Evolutionary conservation across 768 basidiomycete genomes (phyloP).

Genomic region (Butyriboletus loyo): DNA sequence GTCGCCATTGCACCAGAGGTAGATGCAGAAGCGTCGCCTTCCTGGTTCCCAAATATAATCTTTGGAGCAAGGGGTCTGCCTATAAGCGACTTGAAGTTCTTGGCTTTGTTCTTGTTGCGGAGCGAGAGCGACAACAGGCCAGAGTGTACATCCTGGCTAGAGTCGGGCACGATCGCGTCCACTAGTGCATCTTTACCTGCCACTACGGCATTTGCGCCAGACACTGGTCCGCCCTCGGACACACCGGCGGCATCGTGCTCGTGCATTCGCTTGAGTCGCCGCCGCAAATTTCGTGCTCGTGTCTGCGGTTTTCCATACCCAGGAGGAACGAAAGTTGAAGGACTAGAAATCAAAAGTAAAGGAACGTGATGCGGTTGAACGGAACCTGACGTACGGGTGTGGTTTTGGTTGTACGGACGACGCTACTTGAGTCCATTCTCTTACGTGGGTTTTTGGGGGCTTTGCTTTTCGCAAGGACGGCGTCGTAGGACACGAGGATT

Average conservation of each 20-base stretch:
- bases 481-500: background rate
- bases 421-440: conserved; percentile 7
- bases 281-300: conserved; percentile 54
- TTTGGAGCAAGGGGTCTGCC: conserved; percentile 42
- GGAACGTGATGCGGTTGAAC: background rate
- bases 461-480: conserved; percentile 1
- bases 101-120: conserved; percentile 74
- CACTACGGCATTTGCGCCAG: conserved; percentile 41
- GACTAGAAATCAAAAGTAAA: too few species aligned
- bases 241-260: conserved; percentile 19
- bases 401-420: conserved; percentile 4
- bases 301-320: conserved; percentile 59
- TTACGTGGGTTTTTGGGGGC: conserved; percentile 10
- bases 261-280: conserved; percentile 44
- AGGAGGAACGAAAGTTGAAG: conserved; percentile 44
- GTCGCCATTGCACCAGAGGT: background rate
- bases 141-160: conserved; percentile 11
- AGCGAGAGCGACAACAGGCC: conserved; percentile 46
- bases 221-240: conserved; percentile 27
- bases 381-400: conserved; percentile 2
- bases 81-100: conserved; percentile 58
- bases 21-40: background rate
- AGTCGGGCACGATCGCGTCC: background rate
- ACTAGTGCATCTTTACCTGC: background rate
- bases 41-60: conserved; percentile 47